Percentiles rank a stretch among this genome's conserved stretches.
Conservation (phyloP, 2,329 filamentous ascomycete genomes). For the Dendrostoma leiphaemia region DNA sequence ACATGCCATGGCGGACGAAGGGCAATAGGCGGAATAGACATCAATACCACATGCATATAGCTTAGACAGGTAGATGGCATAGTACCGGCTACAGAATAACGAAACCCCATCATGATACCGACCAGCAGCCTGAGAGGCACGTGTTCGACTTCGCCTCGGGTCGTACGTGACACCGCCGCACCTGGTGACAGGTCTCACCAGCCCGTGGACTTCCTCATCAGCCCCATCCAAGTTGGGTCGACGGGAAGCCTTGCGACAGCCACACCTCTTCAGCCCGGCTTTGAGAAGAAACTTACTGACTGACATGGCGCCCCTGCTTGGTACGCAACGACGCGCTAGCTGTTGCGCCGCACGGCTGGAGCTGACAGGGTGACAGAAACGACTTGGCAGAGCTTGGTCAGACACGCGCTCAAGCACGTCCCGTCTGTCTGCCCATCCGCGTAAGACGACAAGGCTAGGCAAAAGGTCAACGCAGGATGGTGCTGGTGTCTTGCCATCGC, state of each 20-base stretch:
- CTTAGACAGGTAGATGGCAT: slow-evolving; percentile 3
- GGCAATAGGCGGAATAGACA: slow-evolving; percentile 1
- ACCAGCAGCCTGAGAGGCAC: not conserved
- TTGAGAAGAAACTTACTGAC: too few species aligned
- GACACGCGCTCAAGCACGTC: too few species aligned
- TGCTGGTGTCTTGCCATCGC: too few species aligned
- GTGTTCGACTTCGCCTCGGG: not conserved
- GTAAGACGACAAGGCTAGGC: too few species aligned
- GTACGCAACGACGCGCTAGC: too few species aligned
- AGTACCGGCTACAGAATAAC: not conserved
- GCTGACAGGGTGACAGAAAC: too few species aligned
- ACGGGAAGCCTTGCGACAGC: not conserved
- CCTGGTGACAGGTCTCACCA: not conserved
- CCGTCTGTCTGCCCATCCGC: too few species aligned
- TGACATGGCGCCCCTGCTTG: too few species aligned
- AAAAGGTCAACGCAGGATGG: too few species aligned
- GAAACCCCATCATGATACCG: not conserved
- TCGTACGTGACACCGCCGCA: not conserved
- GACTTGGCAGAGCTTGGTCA: too few species aligned
- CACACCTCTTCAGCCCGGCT: not conserved
- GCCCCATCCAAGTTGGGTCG: too few species aligned
- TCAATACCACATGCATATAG: not conserved
- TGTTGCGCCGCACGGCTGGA: too few species aligned
- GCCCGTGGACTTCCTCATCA: not conserved
- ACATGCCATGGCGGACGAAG: not conserved